phyloP scores from a whole-genome alignment of 2,329 filamentous ascomycete species.

The Hypoxylon sp. region DNA sequence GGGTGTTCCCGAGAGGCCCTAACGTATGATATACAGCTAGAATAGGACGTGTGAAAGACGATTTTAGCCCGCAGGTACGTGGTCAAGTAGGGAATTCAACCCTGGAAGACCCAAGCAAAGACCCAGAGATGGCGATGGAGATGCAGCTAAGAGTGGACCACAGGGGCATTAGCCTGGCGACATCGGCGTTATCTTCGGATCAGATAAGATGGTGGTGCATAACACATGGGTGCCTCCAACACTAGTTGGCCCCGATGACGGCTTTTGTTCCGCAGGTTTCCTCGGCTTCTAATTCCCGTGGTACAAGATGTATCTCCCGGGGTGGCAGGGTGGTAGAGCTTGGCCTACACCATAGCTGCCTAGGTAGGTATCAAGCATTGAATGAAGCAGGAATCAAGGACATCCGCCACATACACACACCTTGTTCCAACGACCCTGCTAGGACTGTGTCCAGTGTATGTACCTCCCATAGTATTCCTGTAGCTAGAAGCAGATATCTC shows the following conservation, averaged over 20 bases:
- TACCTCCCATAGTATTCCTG: too few species aligned
- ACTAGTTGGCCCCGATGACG: slow-evolving; percentile 30
- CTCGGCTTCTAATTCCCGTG: slow-evolving; percentile 14
- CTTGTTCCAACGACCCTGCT: too few species aligned
- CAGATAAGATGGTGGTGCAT: slow-evolving; percentile 59
- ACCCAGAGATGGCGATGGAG: slow-evolving; percentile 30
- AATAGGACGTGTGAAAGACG: slow-evolving; percentile 6
- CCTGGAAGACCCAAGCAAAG: slow-evolving; percentile 9
- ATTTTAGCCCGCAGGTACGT: slow-evolving; percentile 14
- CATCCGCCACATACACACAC: too few species aligned
- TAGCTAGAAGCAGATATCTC: too few species aligned
- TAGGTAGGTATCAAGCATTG: too few species aligned
- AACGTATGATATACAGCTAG: too few species aligned
- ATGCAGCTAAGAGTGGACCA: slow-evolving; percentile 37
- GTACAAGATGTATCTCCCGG: too few species aligned
- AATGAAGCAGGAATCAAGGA: too few species aligned
- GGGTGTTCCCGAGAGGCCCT: slow-evolving; percentile 2
- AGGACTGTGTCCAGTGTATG: too few species aligned
- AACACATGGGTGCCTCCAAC: slow-evolving; percentile 10
- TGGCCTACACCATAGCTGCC: too few species aligned
- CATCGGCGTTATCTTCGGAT: slow-evolving; percentile 62
- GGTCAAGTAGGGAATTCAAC: too few species aligned
- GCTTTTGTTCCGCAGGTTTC: slow-evolving; percentile 8
- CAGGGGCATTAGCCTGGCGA: slow-evolving; percentile 44
- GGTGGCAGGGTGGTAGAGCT: too few species aligned